Base-by-base conservation (phyloP, 352 stramenopile genomes). In the Aphanomyces cochlioides region DNA sequence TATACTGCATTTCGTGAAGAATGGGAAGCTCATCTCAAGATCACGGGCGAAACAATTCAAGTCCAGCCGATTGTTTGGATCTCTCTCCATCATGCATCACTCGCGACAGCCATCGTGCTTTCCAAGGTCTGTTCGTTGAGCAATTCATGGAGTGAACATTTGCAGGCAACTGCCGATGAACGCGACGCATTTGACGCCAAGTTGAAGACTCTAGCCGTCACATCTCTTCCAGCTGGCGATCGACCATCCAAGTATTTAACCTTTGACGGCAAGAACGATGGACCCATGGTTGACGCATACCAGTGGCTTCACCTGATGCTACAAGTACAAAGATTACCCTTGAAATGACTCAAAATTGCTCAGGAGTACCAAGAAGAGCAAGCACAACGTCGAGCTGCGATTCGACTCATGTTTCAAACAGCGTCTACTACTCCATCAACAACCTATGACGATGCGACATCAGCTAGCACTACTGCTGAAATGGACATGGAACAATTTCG, bases 341-440 rank as follows among this genome's bases (percentile, higher is more conserved):
- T 5, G 7, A 10, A 63, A 6, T 0, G 17, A 36, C 56, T n/a
- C 3, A 34, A 78, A 19, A 63, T 83, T 1, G 36, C 77, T 36
- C 73, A 87, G 56, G 87, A 96, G 75, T 96, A 97, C 75, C 93
- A 95, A 40, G 89, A 96, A 60, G 92, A 98, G 68, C 91, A 98
- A 72, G 88, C 90, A 0, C 92, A 97, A 67, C 85, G 92, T 1
- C 78, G 85, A 5, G 90, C 90, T 17, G 90, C 90, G 15, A 90
- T 98, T 48, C 90, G 91, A 0, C 73, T 98, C 1, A 97, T 98
- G 92, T 98, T 98, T 56, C 90, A 97, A 47, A 97, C 91, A 0
- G 90, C 43, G 3, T 85, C 81, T 0, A 68, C 79, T 3, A 73
- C 78, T 0, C 76, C 81, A 38, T 41, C 45, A 34, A 34, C 17